These are phyloP conservation scores for Kazachstania viticola DNA, from an alignment of 805 yeast genomes.

Conservation along the genomic window DNA sequence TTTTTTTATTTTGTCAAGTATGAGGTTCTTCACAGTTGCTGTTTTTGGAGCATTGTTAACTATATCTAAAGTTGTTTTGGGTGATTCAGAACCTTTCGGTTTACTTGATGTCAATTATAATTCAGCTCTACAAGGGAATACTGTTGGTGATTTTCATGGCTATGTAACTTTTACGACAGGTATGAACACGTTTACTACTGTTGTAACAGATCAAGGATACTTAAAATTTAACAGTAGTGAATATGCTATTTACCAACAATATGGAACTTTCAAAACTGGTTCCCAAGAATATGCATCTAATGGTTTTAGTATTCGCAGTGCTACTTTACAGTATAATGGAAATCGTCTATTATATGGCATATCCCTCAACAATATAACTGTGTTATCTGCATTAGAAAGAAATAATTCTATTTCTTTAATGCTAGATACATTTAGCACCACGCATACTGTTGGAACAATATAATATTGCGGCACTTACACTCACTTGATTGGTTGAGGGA, in stretches of 20 bases:
- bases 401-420: too few relatives aligned
- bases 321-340: constrained; percentile 28
- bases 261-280: constrained; percentile 15
- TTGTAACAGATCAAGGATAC: constrained; percentile 27
- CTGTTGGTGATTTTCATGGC: constrained; percentile 14
- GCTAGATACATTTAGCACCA: too few relatives aligned
- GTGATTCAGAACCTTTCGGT: constrained; percentile 28
- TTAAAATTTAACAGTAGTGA: constrained; percentile 22
- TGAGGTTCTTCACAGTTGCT: too few relatives aligned
- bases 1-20: too few relatives aligned
- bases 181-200: constrained; percentile 8
- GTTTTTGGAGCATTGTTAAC: too few relatives aligned
- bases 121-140: constrained; percentile 24
- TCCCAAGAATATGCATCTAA: constrained; percentile 18
- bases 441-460: too few relatives aligned
- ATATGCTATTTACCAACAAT: constrained; percentile 20
- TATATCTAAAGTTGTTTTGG: too few relatives aligned
- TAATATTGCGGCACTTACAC: too few relatives aligned
- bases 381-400: constrained; percentile 16
- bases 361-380: constrained; percentile 21
- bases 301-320: constrained; percentile 31
- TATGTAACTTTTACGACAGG: constrained; percentile 10
- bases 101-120: constrained; percentile 28
- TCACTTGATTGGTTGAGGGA: too few relatives aligned
- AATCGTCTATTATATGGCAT: constrained; percentile 29